These are phyloP conservation scores for Fusarium subtropicale DNA, from an alignment of 2,329 filamentous ascomycete genomes.

Conservation along the genomic window DNA sequence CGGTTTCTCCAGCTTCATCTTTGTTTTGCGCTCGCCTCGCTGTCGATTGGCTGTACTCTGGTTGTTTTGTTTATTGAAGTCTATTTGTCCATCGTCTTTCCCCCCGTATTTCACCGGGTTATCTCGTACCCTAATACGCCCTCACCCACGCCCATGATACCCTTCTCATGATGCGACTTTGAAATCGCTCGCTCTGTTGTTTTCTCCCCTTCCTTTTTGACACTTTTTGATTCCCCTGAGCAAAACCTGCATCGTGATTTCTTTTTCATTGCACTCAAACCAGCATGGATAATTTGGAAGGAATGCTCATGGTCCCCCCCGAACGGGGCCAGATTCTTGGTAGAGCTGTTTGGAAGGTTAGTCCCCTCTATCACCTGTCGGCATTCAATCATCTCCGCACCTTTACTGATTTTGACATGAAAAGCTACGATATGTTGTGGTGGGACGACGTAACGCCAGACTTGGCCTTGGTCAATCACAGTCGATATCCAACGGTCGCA, in stretches of 20 bases:
- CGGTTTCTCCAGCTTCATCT: conserved; percentile 8
- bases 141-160: conserved; percentile 30
- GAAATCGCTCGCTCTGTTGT: conserved; percentile 22
- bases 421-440: conserved; percentile 69
- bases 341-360: conserved; percentile 65
- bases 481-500: conserved; percentile 54
- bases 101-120: not conserved
- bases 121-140: conserved; percentile 7
- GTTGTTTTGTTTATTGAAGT: conserved; percentile 6
- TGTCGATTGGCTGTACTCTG: conserved; percentile 8
- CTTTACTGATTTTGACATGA: conserved; percentile 34
- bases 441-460: conserved; percentile 56
- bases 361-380: conserved; percentile 31
- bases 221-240: conserved; percentile 2
- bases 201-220: not conserved
- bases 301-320: conserved; percentile 62
- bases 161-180: conserved; percentile 45
- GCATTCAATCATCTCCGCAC: not conserved
- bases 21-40: conserved; percentile 6
- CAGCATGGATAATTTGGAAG: conserved; percentile 57
- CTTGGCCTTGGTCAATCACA: conserved; percentile 55
- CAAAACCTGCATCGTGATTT: not conserved
- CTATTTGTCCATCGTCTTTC: conserved; percentile 7
- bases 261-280: conserved; percentile 6
- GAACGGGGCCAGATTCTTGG: conserved; percentile 64